Percentiles rank a stretch among this genome's conserved stretches.
Evolutionary conservation across 106 monocot species (phyloP).

Genomic region (Vanilla planifolia): DNA sequence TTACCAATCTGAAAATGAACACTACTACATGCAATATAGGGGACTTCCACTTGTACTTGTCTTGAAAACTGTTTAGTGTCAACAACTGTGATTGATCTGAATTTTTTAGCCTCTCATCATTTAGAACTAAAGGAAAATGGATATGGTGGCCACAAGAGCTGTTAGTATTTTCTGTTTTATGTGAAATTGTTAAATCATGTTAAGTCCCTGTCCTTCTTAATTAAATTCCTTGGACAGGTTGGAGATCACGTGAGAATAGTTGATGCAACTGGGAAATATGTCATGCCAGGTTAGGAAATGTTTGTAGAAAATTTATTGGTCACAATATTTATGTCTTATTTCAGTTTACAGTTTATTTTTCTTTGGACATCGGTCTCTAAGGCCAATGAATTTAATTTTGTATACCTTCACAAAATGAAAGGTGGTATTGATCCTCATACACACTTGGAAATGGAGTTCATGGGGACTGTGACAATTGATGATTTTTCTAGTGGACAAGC

Average conservation of each 20-base stretch:
- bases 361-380: neutral
- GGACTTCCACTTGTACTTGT: neutral
- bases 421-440: slow-evolving; percentile 99
- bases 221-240: slow-evolving; percentile 32
- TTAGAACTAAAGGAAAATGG: no score
- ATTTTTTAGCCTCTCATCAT: neutral
- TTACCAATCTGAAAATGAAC: no score
- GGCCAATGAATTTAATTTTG: neutral
- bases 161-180: neutral
- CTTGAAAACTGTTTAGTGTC: neutral
- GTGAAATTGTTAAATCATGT: neutral
- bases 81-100: neutral
- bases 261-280: slow-evolving; percentile 94
- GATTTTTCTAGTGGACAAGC: slow-evolving; percentile 90
- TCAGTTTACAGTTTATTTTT: neutral
- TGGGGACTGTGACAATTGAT: slow-evolving; percentile 81
- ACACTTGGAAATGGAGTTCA: slow-evolving; percentile 93
- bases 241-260: slow-evolving; percentile 76
- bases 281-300: slow-evolving; percentile 79
- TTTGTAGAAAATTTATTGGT: neutral
- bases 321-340: neutral
- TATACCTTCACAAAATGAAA: slow-evolving; percentile 16
- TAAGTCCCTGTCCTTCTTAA: neutral
- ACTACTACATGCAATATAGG: no score
- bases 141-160: no score